These are phyloP conservation scores for Ophiostoma ips DNA, from an alignment of 2,329 filamentous ascomycete species.

Conservation along the genomic window DNA sequence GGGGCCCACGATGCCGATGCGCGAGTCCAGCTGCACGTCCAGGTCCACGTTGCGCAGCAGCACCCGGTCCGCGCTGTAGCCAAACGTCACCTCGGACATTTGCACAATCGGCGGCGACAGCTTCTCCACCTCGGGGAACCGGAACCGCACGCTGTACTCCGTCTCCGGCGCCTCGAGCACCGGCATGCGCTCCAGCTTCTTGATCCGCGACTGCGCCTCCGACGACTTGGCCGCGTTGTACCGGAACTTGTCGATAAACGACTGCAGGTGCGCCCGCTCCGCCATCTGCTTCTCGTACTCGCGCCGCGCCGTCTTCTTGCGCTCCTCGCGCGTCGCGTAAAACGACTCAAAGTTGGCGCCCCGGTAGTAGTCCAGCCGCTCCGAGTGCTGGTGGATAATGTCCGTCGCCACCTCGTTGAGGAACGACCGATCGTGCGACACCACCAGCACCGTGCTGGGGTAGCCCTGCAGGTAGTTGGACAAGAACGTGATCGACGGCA, in stretches of 20 bases:
- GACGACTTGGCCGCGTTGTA: conserved; percentile 99
- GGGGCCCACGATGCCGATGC: conserved; percentile 97
- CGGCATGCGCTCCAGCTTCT: conserved; percentile 97
- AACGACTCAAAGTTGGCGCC: conserved; percentile 94
- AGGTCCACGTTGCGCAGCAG: conserved; percentile 80
- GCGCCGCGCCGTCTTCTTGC: conserved; percentile 87
- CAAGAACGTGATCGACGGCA: conserved; percentile 97
- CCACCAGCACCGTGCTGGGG: conserved; percentile 86
- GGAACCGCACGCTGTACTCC: conserved; percentile 93
- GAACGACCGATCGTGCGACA: conserved; percentile 98
- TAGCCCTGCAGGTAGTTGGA: conserved; percentile 90
- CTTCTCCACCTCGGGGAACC: conserved; percentile 95
- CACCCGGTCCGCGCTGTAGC: conserved; percentile 66
- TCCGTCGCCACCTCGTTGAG: conserved; percentile 98
- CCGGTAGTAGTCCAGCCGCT: conserved; percentile 96
- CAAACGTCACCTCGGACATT: conserved; percentile 86
- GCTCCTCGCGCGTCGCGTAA: conserved; percentile 94
- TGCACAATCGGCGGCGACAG: conserved; percentile 95
- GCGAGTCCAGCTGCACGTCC: conserved; percentile 93
- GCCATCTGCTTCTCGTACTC: conserved; percentile 99
- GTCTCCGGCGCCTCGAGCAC: conserved; percentile 78
- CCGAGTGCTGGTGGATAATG: conserved; percentile 96
- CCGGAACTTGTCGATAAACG: conserved; percentile 98
- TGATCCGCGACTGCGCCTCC: conserved; percentile 95
- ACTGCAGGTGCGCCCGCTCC: conserved; percentile 81